Evolutionary conservation across 768 basidiomycete species (phyloP), one percentile per base, ranked within the genome.

Genomic region (Lanmaoa pseudosensibilis): DNA sequence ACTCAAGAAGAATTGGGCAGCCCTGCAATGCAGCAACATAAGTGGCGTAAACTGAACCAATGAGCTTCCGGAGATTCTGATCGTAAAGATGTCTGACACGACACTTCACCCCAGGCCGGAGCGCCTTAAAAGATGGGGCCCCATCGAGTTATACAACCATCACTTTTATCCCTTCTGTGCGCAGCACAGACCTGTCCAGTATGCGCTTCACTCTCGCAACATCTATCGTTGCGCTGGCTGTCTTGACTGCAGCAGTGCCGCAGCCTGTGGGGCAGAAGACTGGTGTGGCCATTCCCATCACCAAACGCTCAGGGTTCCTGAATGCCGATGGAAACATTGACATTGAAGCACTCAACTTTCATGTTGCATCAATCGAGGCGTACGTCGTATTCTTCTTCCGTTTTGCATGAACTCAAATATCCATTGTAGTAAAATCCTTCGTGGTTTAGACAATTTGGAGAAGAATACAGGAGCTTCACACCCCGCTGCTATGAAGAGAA

Each of bases 231-330:
- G 39, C 49, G 9, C 30, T 64, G 5, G 61, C 45, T 5, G 46
- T 37, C 19, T 43, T 56, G 23, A 30, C 49, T 18, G 46, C 49
- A 11, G 62, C 61, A 25, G 46, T 16, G 3, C 57, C 61, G 13
- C 52, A 23, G 12, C 50, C 36, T 37, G 25, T 5, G 21, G 9
- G 9, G 15, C 25, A 9, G 16, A 52, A 32, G 2, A 9, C 11
- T 11, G 43, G 47, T 6, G 1, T 21, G 0, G 39, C 47, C 27
- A 49, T 64, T 27, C 49, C 58, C 4, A 60, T 60, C 19, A n/a
- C 40, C 18, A 64, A 55, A 50, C 55, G 55, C 32, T 54, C 40
- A 12, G n/a, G 15, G 4, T 18, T 60, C 6, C 1, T 23, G 9
- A 56, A 65, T 7, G 18, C 16, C n/a, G 50, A 58, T 43, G 13